Base-by-base conservation (phyloP, 1,139 yeast species). In the Hansenula lynferdii region DNA sequence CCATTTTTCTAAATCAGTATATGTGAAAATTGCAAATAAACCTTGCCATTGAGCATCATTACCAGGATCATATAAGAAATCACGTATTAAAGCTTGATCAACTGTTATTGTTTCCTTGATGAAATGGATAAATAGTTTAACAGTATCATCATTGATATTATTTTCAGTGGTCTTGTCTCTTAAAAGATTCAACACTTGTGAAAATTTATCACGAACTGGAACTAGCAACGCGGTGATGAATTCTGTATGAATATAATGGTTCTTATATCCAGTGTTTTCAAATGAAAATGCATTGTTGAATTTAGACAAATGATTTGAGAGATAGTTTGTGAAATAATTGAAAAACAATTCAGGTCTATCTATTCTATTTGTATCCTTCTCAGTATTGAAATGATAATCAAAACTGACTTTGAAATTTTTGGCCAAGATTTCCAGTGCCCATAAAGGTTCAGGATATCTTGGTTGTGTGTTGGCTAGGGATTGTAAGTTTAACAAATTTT, bases 261-360 rank as follows among this genome's bases (percentile, higher is more conserved):
- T 53, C 4, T 44, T 39, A 19, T 55, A 49, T 6, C 45, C 47
- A n/a, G 58, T 53, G 10, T 62, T 52, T 3, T 51, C 42, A 15
- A 57, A 40, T n/a, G 55, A 56, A 33, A 64, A 69, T 4, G 64
- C 49, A 16, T 61, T 58, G 38, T 65, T 62, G 42, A 80, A 52
- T 35, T 65, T 51, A 19, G 61, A 49, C 28, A 64, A 41, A 48
- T 75, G 67, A 35, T 73, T 69, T 14, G 65, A 64, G 17, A 85
- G 49, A 40, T 77, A 74, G 15, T 70, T 69, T 41, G 72, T 69
- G 17, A 77, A 57, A 50, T 74, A 85, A 23, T 65, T 66, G 43
- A 82, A 70, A n/a, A 82, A 77, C 82, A 90, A 81, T 56, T 86
- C 95, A 0, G 95, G 95, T 51, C 80, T 81, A 40, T 85, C 83